A percentile compares a stretch with the other conserved stretches of the same genome.
Conservation (phyloP, 345 rosid species). For the Hibiscus trionum region DNA sequence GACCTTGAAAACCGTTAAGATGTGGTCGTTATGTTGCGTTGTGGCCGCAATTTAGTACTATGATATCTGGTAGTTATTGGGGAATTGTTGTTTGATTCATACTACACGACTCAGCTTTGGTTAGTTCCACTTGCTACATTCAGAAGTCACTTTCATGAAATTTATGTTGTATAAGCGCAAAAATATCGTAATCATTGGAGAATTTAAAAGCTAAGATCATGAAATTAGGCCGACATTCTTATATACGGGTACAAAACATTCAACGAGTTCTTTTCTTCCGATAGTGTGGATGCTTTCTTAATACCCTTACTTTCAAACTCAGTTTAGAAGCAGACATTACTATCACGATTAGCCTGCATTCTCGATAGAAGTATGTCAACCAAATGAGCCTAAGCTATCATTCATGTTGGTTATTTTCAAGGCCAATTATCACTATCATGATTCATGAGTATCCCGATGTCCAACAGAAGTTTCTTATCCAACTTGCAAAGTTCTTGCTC, state of each 20-base stretch:
- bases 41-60: too few relatives aligned
- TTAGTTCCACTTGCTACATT: background rate
- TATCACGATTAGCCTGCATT: background rate
- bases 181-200: background rate
- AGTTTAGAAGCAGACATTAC: background rate
- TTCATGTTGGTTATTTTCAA: background rate
- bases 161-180: background rate
- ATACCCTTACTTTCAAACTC: background rate
- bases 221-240: background rate
- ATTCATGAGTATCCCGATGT: background rate
- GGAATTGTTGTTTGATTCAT: background rate
- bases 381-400: background rate
- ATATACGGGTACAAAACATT: background rate
- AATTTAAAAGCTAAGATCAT: background rate
- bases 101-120: background rate
- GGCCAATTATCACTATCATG: background rate
- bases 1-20: too few relatives aligned
- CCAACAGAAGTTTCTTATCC: background rate
- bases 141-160: background rate
- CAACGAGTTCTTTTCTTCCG: background rate
- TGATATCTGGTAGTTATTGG: background rate
- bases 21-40: too few relatives aligned
- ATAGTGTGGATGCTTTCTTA: background rate
- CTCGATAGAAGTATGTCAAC: background rate
- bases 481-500: conserved; percentile 1